Base-by-base conservation (phyloP, 192 early-diverging fungal genomes). In the Mortierella hygrophila region DNA sequence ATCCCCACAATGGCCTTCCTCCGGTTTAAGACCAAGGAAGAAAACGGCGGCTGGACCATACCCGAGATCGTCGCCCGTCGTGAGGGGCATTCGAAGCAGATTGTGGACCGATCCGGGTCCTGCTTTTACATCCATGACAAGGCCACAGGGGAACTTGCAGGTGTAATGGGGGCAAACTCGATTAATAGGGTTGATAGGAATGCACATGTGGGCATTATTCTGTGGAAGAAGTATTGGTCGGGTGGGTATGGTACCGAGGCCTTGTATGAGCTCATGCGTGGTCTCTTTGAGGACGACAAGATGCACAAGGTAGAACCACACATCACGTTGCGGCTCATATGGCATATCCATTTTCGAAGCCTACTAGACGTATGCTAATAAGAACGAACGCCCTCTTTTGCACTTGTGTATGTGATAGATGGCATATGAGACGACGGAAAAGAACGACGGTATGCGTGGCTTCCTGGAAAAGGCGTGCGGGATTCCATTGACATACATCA, bases 211-310 rank as follows among this genome's bases (percentile, higher is more conserved):
- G 84, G 84, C 15, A 86, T 86, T 65, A 86, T 86, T 70, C 41
- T 86, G 0, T 73, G 75, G 76, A 81, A 86, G 52, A 86, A 86
- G 72, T 86, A 78, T 44, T 81, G 79, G 78, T 75, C 70, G 4
- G 79, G 79, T 23, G 84, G 84, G 9, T 86, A 86, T 74, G 84
- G 84, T n/a, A 78, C 79, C 40, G 84, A 86, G 54, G 79, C 84
- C 6, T 52, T 86, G n/a, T 86, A 74, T 44, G 79, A 81, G 46
- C n/a, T 86, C 23, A 80, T 81, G 84, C 78, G 79, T 13, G 75
- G 47, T 21, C 72, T 86, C 46, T 86, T 86, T 81, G 84, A 86
- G 49, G 84, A 86, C 20, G 70, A 65, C n/a, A 80, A 86, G 10
- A 49, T 86, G 84, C 84, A 86, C 70, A 86, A 86, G 84, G 84